Evolutionary conservation across 2,329 filamentous ascomycete species (phyloP).

Genomic region (Calonectria pauciramosa): DNA sequence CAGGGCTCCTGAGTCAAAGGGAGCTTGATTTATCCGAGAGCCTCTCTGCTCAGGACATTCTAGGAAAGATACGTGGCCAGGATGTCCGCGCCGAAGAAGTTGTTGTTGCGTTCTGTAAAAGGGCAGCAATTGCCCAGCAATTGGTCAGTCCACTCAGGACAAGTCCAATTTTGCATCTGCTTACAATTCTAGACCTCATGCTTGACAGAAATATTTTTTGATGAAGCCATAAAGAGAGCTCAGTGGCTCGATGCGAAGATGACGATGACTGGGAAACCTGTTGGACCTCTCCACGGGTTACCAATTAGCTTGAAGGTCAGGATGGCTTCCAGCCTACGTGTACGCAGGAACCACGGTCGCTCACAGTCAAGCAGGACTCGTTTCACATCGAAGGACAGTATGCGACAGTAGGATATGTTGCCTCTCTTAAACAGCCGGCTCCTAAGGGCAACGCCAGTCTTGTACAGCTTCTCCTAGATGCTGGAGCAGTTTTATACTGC

Average conservation of each 20-base stretch:
- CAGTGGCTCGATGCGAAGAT: not conserved
- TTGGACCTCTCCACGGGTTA: not conserved
- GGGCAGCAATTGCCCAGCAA: constrained; percentile 48
- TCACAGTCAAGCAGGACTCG: not conserved
- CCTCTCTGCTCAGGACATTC: constrained; percentile 53
- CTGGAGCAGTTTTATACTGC: not conserved
- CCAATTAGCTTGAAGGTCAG: not conserved
- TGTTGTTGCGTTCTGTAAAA: constrained; percentile 48
- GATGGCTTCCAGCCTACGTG: too few species aligned
- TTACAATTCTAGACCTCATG: constrained; percentile 45
- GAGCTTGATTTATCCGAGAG: constrained; percentile 62
- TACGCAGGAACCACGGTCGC: not conserved
- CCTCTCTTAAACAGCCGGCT: not conserved
- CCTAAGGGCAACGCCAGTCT: not conserved
- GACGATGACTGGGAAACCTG: not conserved
- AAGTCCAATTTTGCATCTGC: not conserved
- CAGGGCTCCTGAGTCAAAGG: not conserved
- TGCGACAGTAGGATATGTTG: not conserved
- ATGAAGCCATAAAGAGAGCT: constrained; percentile 36
- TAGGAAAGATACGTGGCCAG: constrained; percentile 50
- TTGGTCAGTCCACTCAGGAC: constrained; percentile 36
- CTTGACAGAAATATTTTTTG: constrained; percentile 62
- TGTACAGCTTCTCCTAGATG: not conserved
- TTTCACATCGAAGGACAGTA: not conserved
- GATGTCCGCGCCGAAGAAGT: constrained; percentile 52